phyloP scores from a whole-genome alignment of 139 green algal genomes.

The Choricystis sp. region DNA sequence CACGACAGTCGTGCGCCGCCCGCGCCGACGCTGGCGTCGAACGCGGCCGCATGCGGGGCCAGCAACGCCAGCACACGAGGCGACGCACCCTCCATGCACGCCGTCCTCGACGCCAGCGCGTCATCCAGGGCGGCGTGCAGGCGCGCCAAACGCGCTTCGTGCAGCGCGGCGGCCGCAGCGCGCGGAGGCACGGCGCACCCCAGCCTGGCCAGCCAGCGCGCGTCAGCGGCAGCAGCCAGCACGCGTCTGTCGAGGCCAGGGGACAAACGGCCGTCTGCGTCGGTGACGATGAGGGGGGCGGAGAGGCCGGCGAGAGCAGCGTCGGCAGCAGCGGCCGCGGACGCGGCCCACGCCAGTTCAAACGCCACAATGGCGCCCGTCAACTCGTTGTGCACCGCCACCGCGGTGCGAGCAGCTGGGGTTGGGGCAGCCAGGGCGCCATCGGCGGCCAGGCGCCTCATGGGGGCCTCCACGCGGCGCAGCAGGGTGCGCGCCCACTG shows the following conservation, averaged over 20 bases:
- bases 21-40: background rate
- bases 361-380: background rate
- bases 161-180: background rate
- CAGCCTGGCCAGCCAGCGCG: background rate
- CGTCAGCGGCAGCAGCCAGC: background rate
- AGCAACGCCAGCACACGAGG: background rate
- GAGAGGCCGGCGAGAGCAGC: background rate
- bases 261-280: too few relatives aligned
- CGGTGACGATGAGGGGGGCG: background rate
- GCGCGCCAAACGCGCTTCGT: background rate
- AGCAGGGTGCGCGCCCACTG: slow-evolving; percentile 85
- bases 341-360: background rate
- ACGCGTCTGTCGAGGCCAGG: background rate
- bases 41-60: too few relatives aligned
- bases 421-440: background rate
- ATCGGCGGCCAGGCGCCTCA: slow-evolving; percentile 19
- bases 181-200: background rate
- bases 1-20: background rate
- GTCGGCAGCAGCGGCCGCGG: background rate
- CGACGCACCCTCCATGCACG: background rate
- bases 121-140: background rate
- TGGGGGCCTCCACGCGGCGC: slow-evolving; percentile 73
- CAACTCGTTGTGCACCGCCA: background rate
- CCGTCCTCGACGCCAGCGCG: background rate
- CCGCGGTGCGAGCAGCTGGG: too few relatives aligned